Evolutionary conservation across 169 alveolate species (phyloP).

Genomic region (Eimeria mitis): DNA sequence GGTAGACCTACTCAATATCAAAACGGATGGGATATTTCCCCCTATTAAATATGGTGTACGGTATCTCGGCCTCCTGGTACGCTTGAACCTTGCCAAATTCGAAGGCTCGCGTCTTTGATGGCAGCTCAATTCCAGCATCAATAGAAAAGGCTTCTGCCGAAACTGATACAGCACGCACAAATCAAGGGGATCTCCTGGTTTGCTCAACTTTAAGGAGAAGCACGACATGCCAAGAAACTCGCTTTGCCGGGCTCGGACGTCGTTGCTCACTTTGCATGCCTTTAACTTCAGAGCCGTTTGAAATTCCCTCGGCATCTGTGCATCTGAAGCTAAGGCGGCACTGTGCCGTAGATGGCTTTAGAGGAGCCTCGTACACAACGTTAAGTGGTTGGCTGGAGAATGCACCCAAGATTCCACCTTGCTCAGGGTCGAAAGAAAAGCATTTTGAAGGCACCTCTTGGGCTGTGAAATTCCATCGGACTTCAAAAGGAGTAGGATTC

Average conservation of each 20-base stretch:
- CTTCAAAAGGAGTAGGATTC: constrained; percentile 55
- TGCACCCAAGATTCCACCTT: constrained; percentile 46
- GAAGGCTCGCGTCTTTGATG: constrained; percentile 89
- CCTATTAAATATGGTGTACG: constrained; percentile 89
- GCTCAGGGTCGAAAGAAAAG: constrained; percentile 44
- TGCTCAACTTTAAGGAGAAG: not conserved
- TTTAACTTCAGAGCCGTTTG: constrained; percentile 39
- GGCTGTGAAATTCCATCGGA: constrained; percentile 45
- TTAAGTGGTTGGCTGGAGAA: constrained; percentile 47
- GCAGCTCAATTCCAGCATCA: constrained; percentile 91
- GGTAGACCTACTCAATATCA: constrained; percentile 84
- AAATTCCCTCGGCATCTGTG: constrained; percentile 51
- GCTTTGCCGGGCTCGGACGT: not conserved
- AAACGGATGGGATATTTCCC: constrained; percentile 94
- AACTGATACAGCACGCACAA: constrained; percentile 75
- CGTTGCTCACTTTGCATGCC: constrained; percentile 33
- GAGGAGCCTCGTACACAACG: constrained; percentile 29
- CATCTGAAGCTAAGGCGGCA: constrained; percentile 59
- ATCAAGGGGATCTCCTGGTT: not conserved
- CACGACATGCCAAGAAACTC: not conserved
- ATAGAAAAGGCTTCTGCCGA: constrained; percentile 96
- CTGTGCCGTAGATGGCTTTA: constrained; percentile 54
- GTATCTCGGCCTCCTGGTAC: constrained; percentile 92
- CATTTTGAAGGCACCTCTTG: constrained; percentile 29
- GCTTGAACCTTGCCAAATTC: constrained; percentile 96